Conservation (phyloP, 352 stramenopile genomes). For the Pythium rhizo-oryzae region DNA sequence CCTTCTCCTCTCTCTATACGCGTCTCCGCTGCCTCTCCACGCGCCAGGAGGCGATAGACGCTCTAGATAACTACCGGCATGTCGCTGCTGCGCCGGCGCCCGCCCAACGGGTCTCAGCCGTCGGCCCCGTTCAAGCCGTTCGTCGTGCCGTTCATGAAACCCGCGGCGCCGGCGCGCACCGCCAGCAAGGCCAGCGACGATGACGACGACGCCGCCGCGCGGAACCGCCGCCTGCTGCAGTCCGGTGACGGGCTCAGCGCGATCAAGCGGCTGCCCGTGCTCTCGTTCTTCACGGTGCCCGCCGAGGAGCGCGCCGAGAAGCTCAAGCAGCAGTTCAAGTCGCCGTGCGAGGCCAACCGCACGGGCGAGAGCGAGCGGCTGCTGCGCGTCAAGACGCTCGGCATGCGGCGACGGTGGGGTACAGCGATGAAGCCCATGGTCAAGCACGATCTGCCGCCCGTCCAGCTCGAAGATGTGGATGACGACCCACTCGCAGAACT, state of each 20-base stretch:
- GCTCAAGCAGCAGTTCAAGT: conserved; percentile 77
- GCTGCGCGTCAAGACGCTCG: conserved; percentile 84
- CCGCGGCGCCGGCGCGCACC: background rate
- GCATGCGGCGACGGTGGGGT: conserved; percentile 69
- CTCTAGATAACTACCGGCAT: conserved; percentile 2
- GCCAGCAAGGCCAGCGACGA: conserved; percentile 27
- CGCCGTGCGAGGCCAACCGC: conserved; percentile 62
- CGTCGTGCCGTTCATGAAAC: conserved; percentile 62
- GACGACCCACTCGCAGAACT: conserved; percentile 37
- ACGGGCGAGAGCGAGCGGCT: conserved; percentile 77
- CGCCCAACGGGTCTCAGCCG: conserved; percentile 6
- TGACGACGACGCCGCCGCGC: conserved; percentile 37
- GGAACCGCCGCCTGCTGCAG: conserved; percentile 57
- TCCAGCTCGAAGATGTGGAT: conserved; percentile 65
- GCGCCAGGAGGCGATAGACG: too few species aligned
- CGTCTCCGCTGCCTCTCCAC: background rate
- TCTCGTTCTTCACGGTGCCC: conserved; percentile 81
- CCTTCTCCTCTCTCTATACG: background rate
- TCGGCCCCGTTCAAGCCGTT: conserved; percentile 74
- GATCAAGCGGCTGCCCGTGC: conserved; percentile 80
- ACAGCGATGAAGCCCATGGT: conserved; percentile 55
- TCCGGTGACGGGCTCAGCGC: conserved; percentile 40
- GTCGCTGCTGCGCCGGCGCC: conserved; percentile 55
- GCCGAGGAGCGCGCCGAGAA: conserved; percentile 54
- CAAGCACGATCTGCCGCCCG: conserved; percentile 60